Evolutionary conservation across 495 filamentous ascomycete species (phyloP).

Genomic region (Neurospora intermedia): DNA sequence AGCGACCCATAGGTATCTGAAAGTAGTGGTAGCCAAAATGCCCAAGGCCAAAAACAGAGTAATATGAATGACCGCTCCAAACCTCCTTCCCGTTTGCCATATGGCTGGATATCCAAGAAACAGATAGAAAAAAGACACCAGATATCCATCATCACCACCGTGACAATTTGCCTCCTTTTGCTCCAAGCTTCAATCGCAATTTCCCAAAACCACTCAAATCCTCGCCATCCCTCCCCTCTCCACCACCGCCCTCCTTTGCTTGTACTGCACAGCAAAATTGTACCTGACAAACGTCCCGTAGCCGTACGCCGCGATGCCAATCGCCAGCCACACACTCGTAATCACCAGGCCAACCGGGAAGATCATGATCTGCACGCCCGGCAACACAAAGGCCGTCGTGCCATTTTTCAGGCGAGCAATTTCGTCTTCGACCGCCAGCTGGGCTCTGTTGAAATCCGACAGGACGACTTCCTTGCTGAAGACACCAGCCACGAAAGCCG

Average conservation of each 20-base stretch:
- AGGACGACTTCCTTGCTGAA: conserved; percentile 43
- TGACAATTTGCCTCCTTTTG: no score
- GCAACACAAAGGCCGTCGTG: conserved; percentile 48
- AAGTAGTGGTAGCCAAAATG: background rate
- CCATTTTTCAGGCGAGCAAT: conserved; percentile 25
- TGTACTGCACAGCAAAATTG: conserved; percentile 51
- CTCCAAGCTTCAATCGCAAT: no score
- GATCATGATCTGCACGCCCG: conserved; percentile 54
- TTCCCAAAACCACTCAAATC: conserved; percentile 7
- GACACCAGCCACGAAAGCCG: conserved; percentile 58
- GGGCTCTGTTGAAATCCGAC: conserved; percentile 31
- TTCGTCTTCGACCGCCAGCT: conserved; percentile 27
- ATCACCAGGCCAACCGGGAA: conserved; percentile 60
- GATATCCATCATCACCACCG: background rate
- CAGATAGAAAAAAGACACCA: no score
- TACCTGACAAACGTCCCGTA: conserved; percentile 53
- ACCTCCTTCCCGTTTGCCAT: background rate
- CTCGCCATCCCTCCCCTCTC: conserved; percentile 23
- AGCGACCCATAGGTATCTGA: no score
- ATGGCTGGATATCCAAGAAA: background rate
- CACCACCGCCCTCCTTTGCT: conserved; percentile 37
- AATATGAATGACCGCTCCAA: background rate
- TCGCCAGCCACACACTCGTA: conserved; percentile 47
- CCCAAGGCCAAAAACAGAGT: background rate
- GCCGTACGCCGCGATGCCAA: conserved; percentile 46